Evolutionary conservation across 352 stramenopile genomes (phyloP), one percentile per base, ranked within the genome.

Genomic region (Pythium sp.): DNA sequence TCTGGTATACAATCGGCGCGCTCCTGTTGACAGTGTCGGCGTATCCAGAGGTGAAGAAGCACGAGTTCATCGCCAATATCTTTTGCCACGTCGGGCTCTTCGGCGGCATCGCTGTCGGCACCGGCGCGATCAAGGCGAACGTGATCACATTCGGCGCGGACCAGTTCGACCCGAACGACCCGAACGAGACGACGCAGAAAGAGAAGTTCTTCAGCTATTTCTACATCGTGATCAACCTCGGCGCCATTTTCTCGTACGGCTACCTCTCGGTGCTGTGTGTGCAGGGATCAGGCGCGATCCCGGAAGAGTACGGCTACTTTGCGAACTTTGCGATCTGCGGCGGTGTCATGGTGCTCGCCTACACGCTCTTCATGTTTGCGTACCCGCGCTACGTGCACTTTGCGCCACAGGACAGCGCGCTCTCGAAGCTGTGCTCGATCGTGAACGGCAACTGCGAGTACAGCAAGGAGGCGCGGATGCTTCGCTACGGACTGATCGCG

Each of bases 181-280:
- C 86, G 14, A 91, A 91, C 56, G 86, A 96, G 66, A 73, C 84
- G 12, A 81, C 73, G 24, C 86, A 94, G 73, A 93, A 93, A 63
- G 76, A 91, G 36, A 83, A 85, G 30, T 98, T 96, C 62, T 98
- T 98, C 75, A 91, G 79, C 69, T 97, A 93, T 67, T 98, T 98
- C 74, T 97, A 98, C 79, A 93, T 91, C 67, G 84, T 92, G 51
- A 94, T 98, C 68, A 97, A 98, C 71, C 73, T 97, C 55, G 92
- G 92, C 62, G 90, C 92, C 22, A 86, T 97, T 66, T 91, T 97
- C 60, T 95, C 90, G 51, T 98, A 97, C 75, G 91, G 87, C 8
- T 94, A 97, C 62, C 72, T 98, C 2, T 94, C 89, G 15, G 84
- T 96, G 46, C 78, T 98, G 0, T 97, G 87, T 67, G 89, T 97